Conservation (phyloP, 345 rosid genomes). For the Camelina neglecta region DNA sequence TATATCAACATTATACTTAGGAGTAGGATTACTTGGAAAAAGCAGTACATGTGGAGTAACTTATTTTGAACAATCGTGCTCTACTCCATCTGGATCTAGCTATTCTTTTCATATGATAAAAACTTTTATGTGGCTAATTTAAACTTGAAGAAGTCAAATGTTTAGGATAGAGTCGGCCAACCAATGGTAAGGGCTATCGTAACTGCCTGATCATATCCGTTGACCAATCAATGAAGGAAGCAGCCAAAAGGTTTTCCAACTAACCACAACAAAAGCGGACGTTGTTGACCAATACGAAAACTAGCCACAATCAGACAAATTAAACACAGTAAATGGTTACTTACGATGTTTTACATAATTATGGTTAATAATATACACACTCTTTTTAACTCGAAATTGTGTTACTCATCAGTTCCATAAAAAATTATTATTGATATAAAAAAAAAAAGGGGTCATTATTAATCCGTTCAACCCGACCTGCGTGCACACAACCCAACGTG, state of each 20-base stretch:
- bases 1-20: no score
- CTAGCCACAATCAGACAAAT: neutral
- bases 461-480: neutral
- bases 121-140: neutral
- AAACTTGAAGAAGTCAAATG: slow-evolving; percentile 23
- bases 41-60: no score
- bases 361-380: no score
- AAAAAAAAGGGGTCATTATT: neutral
- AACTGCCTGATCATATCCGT: slow-evolving; percentile 1
- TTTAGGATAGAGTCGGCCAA: neutral
- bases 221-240: slow-evolving; percentile 13
- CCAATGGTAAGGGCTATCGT: slow-evolving; percentile 1
- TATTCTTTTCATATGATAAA: slow-evolving; percentile 4
- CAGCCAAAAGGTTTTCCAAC: neutral
- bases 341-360: no score
- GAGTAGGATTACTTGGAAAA: no score
- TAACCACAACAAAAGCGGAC: slow-evolving; percentile 9
- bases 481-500: neutral
- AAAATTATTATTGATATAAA: no score
- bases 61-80: neutral
- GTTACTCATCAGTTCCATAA: no score
- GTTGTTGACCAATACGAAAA: slow-evolving; percentile 8
- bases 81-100: neutral
- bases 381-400: no score
- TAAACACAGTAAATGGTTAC: neutral